Evolutionary conservation across 495 filamentous ascomycete species (phyloP), one percentile per base, ranked within the genome.

Genomic region (Tirmania nivea): DNA sequence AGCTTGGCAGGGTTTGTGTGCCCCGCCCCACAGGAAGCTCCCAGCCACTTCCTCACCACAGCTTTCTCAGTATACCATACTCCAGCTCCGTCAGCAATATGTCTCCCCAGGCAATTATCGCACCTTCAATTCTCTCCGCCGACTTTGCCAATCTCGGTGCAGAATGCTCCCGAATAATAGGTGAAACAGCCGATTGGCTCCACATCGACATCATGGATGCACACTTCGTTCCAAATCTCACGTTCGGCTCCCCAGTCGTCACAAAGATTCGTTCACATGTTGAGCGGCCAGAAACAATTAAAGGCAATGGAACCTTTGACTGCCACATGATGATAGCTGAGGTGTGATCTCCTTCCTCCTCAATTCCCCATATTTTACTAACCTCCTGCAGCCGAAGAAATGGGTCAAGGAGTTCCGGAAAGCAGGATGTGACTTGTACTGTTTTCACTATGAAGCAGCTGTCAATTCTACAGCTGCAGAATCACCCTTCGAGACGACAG

Each of bases 301-400:
- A 59, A 58, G 83, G 81, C 4, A 81, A 78, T 61, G 90, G 90
- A 21, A 94, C 90, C 31, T 97, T 97, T 62, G 90, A 97, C 69
- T 97, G 90, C 76, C 90, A 97, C 67, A 96, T 97, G 92, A 97
- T 97, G 90, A 93, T 97, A 61, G 79, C 83, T 60, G 90, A 97
- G 84, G 87, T 90, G 74, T 48, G 56, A 54, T 31, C 7, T 31
- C 25, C 25, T 7, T 1, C 25, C 25, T 3, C 25, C 1, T 53
- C 19, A 49, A 9, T 55, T 35, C 37, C 49, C n/a, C 12, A n/a
- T n/a, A n/a, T n/a, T n/a, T 1, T 7, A 31, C 25, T 31, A 31
- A 31, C 25, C 25, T 31, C 25, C 25, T 7, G 25, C 25, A 93
- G 90, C 90, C 90, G 50, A 89, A 96, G 70, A 88, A 86, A 74